These are phyloP conservation scores for Tetrahymena thermophila DNA, from an alignment of 73 alveolate species.

Conservation along the genomic window DNA sequence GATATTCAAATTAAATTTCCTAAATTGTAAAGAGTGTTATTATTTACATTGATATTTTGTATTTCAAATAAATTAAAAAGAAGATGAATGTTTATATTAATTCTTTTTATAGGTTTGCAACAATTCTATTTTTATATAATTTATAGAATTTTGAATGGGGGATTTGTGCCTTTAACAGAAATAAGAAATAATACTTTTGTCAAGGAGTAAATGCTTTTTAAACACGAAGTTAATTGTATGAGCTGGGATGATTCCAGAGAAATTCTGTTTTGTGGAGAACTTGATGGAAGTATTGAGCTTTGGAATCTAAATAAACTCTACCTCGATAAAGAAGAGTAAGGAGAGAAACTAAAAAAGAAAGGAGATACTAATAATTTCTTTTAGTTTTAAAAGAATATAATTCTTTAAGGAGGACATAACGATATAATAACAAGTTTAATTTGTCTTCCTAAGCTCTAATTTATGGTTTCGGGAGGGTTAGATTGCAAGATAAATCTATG, in stretches of 20 bases:
- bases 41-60: no score
- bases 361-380: background rate
- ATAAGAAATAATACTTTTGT: constrained; percentile 16
- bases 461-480: constrained; percentile 61
- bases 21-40: no score
- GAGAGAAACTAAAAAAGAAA: background rate
- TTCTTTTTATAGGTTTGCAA: no score
- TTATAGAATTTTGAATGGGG: background rate
- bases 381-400: constrained; percentile 38
- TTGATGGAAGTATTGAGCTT: constrained; percentile 62
- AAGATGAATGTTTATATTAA: no score
- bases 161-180: constrained; percentile 22
- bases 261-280: constrained; percentile 65
- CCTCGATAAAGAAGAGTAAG: background rate
- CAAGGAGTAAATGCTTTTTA: constrained; percentile 48
- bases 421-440: constrained; percentile 66
- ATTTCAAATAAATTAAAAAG: no score
- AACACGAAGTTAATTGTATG: constrained; percentile 59
- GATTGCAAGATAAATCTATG: constrained; percentile 66
- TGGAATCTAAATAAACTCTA: constrained; percentile 57
- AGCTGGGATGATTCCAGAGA: constrained; percentile 68
- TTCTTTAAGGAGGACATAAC: constrained; percentile 54
- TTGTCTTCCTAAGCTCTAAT: constrained; percentile 67
- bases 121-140: background rate
- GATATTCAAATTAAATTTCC: no score